phyloP scores from a whole-genome alignment of 345 rosid genomes.

The Ceriops decandra region DNA sequence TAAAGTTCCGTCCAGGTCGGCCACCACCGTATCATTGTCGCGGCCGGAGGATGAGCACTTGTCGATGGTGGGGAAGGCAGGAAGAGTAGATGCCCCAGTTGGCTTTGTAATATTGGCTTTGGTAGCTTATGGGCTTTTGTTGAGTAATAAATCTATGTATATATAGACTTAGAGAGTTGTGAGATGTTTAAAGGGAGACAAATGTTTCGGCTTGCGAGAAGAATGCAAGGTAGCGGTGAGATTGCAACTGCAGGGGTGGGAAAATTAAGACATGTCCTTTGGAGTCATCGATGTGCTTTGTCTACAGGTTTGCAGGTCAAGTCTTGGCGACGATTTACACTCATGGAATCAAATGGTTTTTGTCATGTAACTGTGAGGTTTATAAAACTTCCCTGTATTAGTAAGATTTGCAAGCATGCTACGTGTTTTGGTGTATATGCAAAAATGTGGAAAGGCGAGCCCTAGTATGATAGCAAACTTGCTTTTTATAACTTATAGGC shows the following conservation, averaged over 20 bases:
- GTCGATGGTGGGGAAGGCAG: slow-evolving; percentile 2
- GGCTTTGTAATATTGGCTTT: not conserved
- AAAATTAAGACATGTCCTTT: not conserved
- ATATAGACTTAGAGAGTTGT: not conserved
- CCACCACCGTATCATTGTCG: slow-evolving; percentile 9
- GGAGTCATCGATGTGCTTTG: not conserved
- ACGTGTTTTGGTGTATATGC: too few relatives aligned
- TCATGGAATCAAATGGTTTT: too few relatives aligned
- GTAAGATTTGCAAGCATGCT: too few relatives aligned
- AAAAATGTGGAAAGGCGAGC: too few relatives aligned
- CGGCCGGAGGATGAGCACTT: slow-evolving; percentile 11
- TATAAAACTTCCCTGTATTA: too few relatives aligned
- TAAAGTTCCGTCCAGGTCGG: slow-evolving; percentile 20
- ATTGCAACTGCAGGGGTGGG: not conserved
- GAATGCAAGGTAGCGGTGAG: not conserved
- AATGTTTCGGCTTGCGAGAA: not conserved
- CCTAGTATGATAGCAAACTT: too few relatives aligned
- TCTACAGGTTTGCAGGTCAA: too few relatives aligned
- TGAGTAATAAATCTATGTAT: not conserved
- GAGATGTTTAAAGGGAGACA: not conserved
- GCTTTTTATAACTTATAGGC: too few relatives aligned
- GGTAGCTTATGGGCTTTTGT: not conserved
- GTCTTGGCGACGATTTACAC: too few relatives aligned
- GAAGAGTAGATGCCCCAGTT: not conserved
- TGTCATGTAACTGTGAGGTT: too few relatives aligned